Evolutionary conservation across 164 flowering plant genomes (phyloP), one percentile per base, ranked within the genome.

Genomic region (Dillenia turbinata): DNA sequence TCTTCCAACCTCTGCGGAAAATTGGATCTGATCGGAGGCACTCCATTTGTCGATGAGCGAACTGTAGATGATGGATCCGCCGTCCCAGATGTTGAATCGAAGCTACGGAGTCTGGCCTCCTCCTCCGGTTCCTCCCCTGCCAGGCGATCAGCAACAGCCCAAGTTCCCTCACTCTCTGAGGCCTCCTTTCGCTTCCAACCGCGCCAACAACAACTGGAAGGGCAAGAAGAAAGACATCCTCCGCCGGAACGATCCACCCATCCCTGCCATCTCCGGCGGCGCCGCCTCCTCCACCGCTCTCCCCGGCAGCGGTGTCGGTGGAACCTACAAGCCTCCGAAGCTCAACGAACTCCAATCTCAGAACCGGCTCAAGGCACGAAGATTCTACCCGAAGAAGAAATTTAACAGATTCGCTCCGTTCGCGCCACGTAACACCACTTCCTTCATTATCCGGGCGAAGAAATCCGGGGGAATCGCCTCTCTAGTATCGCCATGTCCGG

Each of bases 391-490:
- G 4, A 92, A 87, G 72, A 91, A 81, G 77, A 84, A 85, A 60
- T 86, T 75, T 59, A 80, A 33, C 40, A 33, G 92, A 16, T 80
- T 76, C 52, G 93, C 87, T 1, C 96, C 96, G 0, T 86, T 68
- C 68, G 98, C 98, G 0, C 98, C 98, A 0, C 70, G 96, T 54
- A 92, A 92, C 66, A 92, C 95, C 0, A 76, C 89, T 0, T 90
- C 96, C 1, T 90, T 73, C 58, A 69, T 90, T 12, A 92, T 92
- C 51, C 72, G 96, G 1, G 96, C 95, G 0, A 92, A 92, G 73
- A 89, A 85, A 59, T 62, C 84, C 0, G 96, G 96, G 4, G 91
- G 95, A 11, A 88, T 92, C 49, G 89, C 98, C 0, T 79, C 87
- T 0, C 69, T 88, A 49, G 91, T 86, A 3, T 92, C 96, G 0